Base-by-base conservation (phyloP, 352 stramenopile genomes). In the Peronospora destructor region DNA sequence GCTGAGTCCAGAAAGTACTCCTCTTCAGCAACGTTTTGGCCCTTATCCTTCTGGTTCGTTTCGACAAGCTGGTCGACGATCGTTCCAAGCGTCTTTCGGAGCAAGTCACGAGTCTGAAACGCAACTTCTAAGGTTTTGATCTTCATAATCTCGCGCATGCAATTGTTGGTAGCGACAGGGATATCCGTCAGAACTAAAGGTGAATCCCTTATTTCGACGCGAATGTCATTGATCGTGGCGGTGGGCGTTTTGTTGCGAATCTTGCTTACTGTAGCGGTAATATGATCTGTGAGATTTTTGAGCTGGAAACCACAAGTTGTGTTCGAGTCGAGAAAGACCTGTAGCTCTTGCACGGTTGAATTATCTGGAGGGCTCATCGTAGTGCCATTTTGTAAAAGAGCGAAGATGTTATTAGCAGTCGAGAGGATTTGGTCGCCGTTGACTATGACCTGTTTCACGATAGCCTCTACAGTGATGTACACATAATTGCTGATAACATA, bases 1-100 rank as follows among this genome's bases (percentile, higher is more conserved):
- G 64, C 39, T 1, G 61, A 56, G 16, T 67, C 57, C 1, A 73
- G 29, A 13, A 50, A 53, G 33, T 76, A 74, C 5, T 73, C 56
- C 1, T 50, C 32, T 48, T 56, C 26, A 17, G 46, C 46, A 33
- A 66, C 37, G 11, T 25, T 45, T 33, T 46, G 29, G 0, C 56
- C 61, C 30, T 59, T 38, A 16, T 69, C 51, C 0, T 50, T 69
- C 4, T 11, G 33, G 33, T 55, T 52, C 1, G 17, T 56, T 25
- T 62, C 42, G 13, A 69, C 26, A 6, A 69, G 29, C 21, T 69
- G 56, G 10, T 69, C 61, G 10, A 69, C 39, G 21, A 69, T 66
- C 5, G 62, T 47, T 4, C 56, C 56, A 3, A 66, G 43, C 6
- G 61, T 66, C 35, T 47, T 66, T 4, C 61, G 46, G 32, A 69